Conservation (phyloP, 2,329 filamentous ascomycete species). For the Aspergillus sclerotialis region DNA sequence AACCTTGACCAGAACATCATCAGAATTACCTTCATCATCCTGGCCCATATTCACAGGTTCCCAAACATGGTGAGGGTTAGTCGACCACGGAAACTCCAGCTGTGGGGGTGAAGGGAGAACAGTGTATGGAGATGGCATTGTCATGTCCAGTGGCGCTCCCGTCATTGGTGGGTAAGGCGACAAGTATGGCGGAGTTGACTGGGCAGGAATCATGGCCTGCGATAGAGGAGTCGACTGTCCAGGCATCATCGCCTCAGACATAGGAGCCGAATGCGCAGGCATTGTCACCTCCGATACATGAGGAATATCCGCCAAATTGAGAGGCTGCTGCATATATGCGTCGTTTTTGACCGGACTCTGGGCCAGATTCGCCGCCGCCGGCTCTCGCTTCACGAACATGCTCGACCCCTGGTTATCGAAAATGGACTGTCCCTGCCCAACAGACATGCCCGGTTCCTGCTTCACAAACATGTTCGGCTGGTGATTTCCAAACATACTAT, state of each 20-base stretch:
- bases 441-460: background rate
- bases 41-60: constrained; percentile 17
- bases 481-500: too few relatives aligned
- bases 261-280: constrained; percentile 1
- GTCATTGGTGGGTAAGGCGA: constrained; percentile 7
- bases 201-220: constrained; percentile 4
- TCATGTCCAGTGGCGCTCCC: constrained; percentile 11
- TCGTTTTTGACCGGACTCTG: too few relatives aligned
- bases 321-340: background rate
- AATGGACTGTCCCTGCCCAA: too few relatives aligned
- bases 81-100: too few relatives aligned
- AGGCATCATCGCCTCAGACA: constrained; percentile 4
- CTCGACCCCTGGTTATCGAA: too few relatives aligned
- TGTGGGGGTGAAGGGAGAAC: too few relatives aligned
- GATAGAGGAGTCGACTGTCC: constrained; percentile 2
- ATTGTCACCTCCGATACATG: constrained; percentile 5
- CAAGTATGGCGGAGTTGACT: constrained; percentile 5
- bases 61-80: constrained; percentile 11
- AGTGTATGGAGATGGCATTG: too few relatives aligned
- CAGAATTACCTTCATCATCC: constrained; percentile 7
- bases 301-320: constrained; percentile 9
- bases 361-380: too few relatives aligned
- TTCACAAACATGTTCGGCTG: background rate
- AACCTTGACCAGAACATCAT: constrained; percentile 15
- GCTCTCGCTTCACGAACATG: too few relatives aligned